These are phyloP conservation scores for Teratosphaeria destructans DNA, from an alignment of 2,329 filamentous ascomycete species.

Conservation along the genomic window DNA sequence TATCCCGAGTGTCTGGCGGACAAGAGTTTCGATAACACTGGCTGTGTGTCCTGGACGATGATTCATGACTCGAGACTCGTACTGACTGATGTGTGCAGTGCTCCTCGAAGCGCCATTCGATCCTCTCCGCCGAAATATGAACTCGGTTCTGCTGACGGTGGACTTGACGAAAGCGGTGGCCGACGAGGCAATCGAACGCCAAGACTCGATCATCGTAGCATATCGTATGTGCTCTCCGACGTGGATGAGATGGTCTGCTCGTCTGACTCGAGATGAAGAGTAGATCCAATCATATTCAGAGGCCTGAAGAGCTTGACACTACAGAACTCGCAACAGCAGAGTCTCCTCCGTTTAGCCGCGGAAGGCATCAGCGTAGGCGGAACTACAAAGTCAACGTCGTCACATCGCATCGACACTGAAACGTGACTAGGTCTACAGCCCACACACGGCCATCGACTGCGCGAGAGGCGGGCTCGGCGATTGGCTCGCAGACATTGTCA, in stretches of 20 bases:
- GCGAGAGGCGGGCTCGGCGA: conserved; percentile 77
- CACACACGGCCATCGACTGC: conserved; percentile 89
- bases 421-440: conserved; percentile 61
- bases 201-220: conserved; percentile 70
- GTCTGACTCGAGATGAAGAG: conserved; percentile 21
- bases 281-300: conserved; percentile 93
- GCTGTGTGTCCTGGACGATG: conserved; percentile 37
- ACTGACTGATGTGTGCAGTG: conserved; percentile 32
- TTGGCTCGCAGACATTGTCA: conserved; percentile 84
- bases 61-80: background rate
- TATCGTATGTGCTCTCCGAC: conserved; percentile 56
- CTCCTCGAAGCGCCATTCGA: conserved; percentile 60
- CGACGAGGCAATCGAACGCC: conserved; percentile 72
- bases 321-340: conserved; percentile 74
- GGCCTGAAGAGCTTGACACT: conserved; percentile 82
- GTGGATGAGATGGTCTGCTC: background rate
- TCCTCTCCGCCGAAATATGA: conserved; percentile 45
- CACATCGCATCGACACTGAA: background rate
- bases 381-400: background rate
- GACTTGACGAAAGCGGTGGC: conserved; percentile 84
- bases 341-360: conserved; percentile 69
- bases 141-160: conserved; percentile 70
- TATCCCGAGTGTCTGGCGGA: conserved; percentile 88
- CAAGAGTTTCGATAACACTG: conserved; percentile 92
- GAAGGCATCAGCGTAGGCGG: conserved; percentile 64